Percentiles rank a stretch among this genome's conserved stretches.
Evolutionary conservation across 2,329 filamentous ascomycete genomes (phyloP).

Genomic region (Claviceps sorghi): DNA sequence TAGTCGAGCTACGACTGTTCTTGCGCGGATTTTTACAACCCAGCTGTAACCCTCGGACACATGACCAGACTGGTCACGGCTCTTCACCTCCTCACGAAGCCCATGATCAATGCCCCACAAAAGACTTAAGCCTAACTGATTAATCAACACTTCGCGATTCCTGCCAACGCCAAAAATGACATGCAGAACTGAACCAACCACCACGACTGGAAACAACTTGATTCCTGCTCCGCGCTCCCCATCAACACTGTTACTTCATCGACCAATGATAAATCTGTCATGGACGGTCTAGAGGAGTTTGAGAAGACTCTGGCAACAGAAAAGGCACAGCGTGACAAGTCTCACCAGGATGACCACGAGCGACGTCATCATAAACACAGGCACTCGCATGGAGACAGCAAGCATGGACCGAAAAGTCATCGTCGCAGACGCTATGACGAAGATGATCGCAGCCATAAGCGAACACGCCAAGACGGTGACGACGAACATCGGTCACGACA

Average conservation of each 20-base stretch:
- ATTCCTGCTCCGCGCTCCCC: no score
- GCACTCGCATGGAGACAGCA: slow-evolving; percentile 26
- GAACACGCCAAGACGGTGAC: slow-evolving; percentile 34
- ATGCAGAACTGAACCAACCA: not conserved
- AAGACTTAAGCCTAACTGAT: no score
- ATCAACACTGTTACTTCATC: not conserved
- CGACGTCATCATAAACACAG: slow-evolving; percentile 31
- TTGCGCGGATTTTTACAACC: no score
- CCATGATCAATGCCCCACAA: no score
- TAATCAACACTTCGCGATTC: not conserved
- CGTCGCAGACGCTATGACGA: slow-evolving; percentile 21
- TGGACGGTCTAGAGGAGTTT: slow-evolving; percentile 54
- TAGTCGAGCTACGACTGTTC: no score
- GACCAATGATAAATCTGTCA: slow-evolving; percentile 28
- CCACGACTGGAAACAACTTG: not conserved
- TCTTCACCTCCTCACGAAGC: no score
- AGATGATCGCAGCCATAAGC: slow-evolving; percentile 44
- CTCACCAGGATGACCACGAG: slow-evolving; percentile 30
- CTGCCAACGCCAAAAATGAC: not conserved
- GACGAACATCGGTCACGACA: slow-evolving; percentile 30
- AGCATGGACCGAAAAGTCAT: slow-evolving; percentile 15
- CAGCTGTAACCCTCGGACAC: no score
- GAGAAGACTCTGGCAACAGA: slow-evolving; percentile 60
- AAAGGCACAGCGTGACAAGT: slow-evolving; percentile 37
- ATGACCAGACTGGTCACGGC: no score